Conservation (phyloP, 192 early-diverging fungal genomes). For the Mortierella hygrophila region DNA sequence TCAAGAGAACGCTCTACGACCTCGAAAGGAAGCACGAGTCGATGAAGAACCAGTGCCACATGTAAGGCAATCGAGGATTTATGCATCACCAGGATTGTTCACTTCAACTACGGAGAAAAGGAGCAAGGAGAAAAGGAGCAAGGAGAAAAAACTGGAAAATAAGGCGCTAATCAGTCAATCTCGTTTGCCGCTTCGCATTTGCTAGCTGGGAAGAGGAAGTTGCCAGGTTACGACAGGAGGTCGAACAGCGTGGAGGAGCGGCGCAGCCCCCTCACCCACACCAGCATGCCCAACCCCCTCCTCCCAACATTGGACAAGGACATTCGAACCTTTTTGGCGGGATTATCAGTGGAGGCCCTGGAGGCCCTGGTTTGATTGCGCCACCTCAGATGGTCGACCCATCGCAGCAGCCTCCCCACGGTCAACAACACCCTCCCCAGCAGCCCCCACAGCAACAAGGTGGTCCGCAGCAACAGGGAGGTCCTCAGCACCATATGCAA, state of each 20-base stretch:
- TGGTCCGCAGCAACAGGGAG: slow-evolving; percentile 25
- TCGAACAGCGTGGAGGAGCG: slow-evolving; percentile 79
- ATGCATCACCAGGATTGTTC: background rate
- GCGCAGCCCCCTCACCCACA: slow-evolving; percentile 60
- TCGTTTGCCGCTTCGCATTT: background rate
- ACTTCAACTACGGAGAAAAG: background rate
- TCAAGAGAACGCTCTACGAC: slow-evolving; percentile 83
- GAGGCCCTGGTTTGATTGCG: slow-evolving; percentile 61
- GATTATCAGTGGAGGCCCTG: slow-evolving; percentile 62
- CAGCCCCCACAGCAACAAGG: slow-evolving; percentile 32
- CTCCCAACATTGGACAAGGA: slow-evolving; percentile 74
- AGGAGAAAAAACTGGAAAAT: background rate
- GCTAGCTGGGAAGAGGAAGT: slow-evolving; percentile 88
- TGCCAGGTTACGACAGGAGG: slow-evolving; percentile 80
- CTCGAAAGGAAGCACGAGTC: slow-evolving; percentile 86
- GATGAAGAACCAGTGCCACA: slow-evolving; percentile 80
- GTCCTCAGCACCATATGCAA: background rate
- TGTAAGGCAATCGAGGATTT: slow-evolving; percentile 8
- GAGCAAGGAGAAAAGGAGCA: background rate
- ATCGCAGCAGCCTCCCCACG: slow-evolving; percentile 43
- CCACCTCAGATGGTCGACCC: slow-evolving; percentile 67
- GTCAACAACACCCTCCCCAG: slow-evolving; percentile 16
- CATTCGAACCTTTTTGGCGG: slow-evolving; percentile 70
- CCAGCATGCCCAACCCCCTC: slow-evolving; percentile 68
- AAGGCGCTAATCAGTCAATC: background rate